Evolutionary conservation across 805 yeast genomes (phyloP).

Genomic region (Zygoascus biomembranicola): DNA sequence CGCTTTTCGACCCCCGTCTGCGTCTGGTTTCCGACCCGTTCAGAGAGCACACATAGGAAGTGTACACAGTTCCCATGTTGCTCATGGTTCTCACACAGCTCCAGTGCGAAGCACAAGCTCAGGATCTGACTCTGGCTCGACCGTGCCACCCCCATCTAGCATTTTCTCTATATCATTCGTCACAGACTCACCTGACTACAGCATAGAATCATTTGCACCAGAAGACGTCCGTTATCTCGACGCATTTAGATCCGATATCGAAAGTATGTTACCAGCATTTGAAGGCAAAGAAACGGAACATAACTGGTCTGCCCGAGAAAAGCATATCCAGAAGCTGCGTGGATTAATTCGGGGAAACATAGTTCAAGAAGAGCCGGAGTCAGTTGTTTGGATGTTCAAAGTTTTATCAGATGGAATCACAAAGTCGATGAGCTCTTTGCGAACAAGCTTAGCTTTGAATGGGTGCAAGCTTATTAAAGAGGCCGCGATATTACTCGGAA

Average conservation of each 20-base stretch:
- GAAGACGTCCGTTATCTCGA: constrained; percentile 25
- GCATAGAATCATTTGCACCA: constrained; percentile 34
- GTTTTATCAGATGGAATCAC: constrained; percentile 49
- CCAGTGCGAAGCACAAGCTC: constrained; percentile 5
- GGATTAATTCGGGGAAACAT: constrained; percentile 53
- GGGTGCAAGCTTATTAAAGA: constrained; percentile 77
- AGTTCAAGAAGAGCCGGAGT: constrained; percentile 29
- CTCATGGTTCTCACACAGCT: not conserved
- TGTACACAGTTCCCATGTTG: too few relatives aligned
- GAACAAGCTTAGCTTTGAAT: constrained; percentile 74
- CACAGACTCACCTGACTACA: constrained; percentile 25
- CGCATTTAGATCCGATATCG: constrained; percentile 25
- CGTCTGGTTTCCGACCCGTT: not conserved
- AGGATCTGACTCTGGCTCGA: not conserved
- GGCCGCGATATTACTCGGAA: constrained; percentile 21
- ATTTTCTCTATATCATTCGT: constrained; percentile 15
- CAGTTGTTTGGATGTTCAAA: constrained; percentile 31
- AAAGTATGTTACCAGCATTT: constrained; percentile 35
- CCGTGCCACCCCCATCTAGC: not conserved
- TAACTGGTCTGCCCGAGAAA: constrained; percentile 77
- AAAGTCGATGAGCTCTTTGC: constrained; percentile 60
- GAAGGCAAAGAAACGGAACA: constrained; percentile 75
- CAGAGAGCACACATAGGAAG: constrained; percentile 3
- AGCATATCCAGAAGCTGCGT: constrained; percentile 48
- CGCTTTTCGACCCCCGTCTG: not conserved